Evolutionary conservation across 2,329 filamentous ascomycete species (phyloP), one percentile per base, ranked within the genome.

Genomic region (Nigrospora sphaerica): DNA sequence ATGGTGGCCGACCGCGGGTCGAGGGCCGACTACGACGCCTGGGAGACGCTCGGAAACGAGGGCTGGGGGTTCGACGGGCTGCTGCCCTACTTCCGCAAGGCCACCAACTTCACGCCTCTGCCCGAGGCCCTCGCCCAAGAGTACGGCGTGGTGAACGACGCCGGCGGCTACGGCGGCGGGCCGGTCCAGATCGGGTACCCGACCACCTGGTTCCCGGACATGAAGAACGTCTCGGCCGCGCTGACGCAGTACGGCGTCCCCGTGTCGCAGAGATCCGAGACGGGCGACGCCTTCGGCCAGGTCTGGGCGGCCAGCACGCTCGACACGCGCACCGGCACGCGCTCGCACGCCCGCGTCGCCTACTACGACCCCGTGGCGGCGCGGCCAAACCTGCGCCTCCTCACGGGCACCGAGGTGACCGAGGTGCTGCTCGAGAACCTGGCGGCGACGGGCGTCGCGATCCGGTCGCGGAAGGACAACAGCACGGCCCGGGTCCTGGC

Each of bases 51-150:
- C 0, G 67, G 66, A 0, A 70, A 70, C 32, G 51, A 59, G 0
- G 57, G 62, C 0, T 70, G 67, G 67, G 60, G 61, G 1, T 70
- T 65, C 61, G 52, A 61, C 13, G 57, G 45, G 6, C 51, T 67
- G 16, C 39, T 61, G 4, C 51, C 55, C 6, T 65, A 64, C 43
- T 63, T 62, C 35, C 54, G 52, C 40, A 64, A 61, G 46, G 41
- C 44, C 9, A 52, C 49, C 28, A 49, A 49, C 5, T 35, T 39
- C 32, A 46, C 49, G 1, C 38, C 17, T 16, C 37, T 36, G 32
- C 36, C 17, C 28, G 47, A 18, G 23, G 39, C 32, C 12, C 36
- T 50, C 16, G 40, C 45, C 16, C 37, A 32, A 32, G 16, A 40
- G 1, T 47, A 55, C 4, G 54, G 48, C 3, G 46, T 55, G 3